Conservation (phyloP, 2,329 filamentous ascomycete species). For the Sporothrix sp. region DNA sequence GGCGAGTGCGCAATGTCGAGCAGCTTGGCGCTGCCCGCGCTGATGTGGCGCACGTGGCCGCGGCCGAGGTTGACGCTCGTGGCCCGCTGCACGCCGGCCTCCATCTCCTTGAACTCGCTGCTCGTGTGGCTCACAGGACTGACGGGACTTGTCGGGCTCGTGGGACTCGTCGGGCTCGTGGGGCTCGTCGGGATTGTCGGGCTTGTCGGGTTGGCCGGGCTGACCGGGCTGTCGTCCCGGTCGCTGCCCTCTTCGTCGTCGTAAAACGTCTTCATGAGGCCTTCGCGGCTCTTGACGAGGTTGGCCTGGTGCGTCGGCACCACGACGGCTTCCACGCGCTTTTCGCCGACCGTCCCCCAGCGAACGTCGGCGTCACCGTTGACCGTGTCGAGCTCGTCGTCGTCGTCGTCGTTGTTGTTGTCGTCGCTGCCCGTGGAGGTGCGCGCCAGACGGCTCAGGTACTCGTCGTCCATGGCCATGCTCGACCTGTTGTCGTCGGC, state of each 20-base stretch:
- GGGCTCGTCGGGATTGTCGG: constrained; percentile 11
- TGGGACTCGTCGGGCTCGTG: constrained; percentile 8
- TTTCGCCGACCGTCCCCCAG: constrained; percentile 29
- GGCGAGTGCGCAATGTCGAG: constrained; percentile 55
- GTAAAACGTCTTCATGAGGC: constrained; percentile 35
- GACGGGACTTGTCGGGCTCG: constrained; percentile 9
- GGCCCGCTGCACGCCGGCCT: constrained; percentile 48
- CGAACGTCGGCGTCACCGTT: constrained; percentile 27
- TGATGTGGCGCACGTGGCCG: constrained; percentile 60
- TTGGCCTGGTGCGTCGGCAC: constrained; percentile 31
- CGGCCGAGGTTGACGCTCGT: constrained; percentile 59
- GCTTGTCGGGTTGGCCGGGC: constrained; percentile 10
- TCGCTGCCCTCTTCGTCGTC: constrained; percentile 28
- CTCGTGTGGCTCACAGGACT: constrained; percentile 13
- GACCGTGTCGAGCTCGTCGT: constrained; percentile 34
- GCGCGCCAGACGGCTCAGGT: constrained; percentile 47
- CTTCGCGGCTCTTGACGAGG: constrained; percentile 43
- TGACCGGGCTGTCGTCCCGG: constrained; percentile 8
- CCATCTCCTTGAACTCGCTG: constrained; percentile 25
- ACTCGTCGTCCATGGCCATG: constrained; percentile 54
- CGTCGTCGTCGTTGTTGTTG: too few species aligned
- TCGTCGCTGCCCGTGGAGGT: constrained; percentile 15
- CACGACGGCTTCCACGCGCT: constrained; percentile 51
- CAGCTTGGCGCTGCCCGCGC: constrained; percentile 66
- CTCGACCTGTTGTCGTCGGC: too few species aligned